Conservation (phyloP, 192 early-diverging fungal genomes). For the Podochytrium sp. region DNA sequence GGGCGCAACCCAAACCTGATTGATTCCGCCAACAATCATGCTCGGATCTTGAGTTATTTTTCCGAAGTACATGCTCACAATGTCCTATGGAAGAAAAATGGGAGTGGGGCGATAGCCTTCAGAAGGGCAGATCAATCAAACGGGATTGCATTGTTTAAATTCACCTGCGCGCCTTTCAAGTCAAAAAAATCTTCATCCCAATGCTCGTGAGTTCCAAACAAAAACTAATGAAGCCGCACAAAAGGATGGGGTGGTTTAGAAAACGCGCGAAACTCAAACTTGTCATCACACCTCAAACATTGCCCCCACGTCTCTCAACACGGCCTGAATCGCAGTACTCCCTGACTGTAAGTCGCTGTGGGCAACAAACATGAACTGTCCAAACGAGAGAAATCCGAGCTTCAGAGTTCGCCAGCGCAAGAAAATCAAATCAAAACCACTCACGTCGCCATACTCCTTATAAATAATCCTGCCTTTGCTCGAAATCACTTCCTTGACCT, state of each 20-base stretch:
- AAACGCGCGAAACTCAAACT: not conserved
- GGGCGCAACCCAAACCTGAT: conserved; percentile 39
- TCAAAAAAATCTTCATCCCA: conserved; percentile 69
- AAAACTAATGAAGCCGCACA: too few species aligned
- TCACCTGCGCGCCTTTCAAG: conserved; percentile 59
- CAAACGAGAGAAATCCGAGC: not conserved
- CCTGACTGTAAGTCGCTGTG: conserved; percentile 56
- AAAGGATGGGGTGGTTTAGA: not conserved
- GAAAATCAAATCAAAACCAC: not conserved
- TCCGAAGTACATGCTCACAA: conserved; percentile 52
- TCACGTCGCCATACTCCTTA: conserved; percentile 60
- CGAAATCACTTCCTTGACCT: conserved; percentile 58
- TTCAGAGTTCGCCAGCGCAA: not conserved
- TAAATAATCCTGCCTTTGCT: conserved; percentile 53
- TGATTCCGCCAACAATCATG: conserved; percentile 54
- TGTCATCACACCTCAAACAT: conserved; percentile 51
- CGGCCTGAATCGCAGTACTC: conserved; percentile 51
- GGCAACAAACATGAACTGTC: conserved; percentile 60
- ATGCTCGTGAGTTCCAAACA: conserved; percentile 55
- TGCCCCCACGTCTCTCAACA: conserved; percentile 56
- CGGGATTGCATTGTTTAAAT: too few species aligned
- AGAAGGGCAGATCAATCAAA: too few species aligned
- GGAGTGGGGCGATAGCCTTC: too few species aligned
- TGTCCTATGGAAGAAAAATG: conserved; percentile 35
- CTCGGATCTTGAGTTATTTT: conserved; percentile 51